Evolutionary conservation across 2,329 filamentous ascomycete species (phyloP), one percentile per base, ranked within the genome.

Genomic region (Calonectria ilicicola): DNA sequence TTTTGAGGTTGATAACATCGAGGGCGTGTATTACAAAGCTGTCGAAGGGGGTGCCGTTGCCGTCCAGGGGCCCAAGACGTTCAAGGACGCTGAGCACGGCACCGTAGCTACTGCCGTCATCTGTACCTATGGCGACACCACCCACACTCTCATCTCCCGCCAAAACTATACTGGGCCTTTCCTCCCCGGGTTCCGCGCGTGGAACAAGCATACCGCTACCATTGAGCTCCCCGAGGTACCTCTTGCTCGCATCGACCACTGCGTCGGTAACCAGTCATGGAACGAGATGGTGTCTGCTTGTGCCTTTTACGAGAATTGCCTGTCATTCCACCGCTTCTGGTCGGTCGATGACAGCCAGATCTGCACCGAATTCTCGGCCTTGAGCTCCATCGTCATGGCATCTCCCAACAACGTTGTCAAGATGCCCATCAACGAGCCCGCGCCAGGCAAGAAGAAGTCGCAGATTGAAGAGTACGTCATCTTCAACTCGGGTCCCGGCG

Each of bases 401-500:
- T 95, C 93, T 5, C 91, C 92, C 72, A 95, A 96, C 86, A 93
- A 96, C 70, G 84, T 93, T 5, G 95, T 98, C 85, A 98, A 98
- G 87, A 98, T 98, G 95, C 96, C 96, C 80, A 98, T 98, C 90
- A 98, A 98, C 87, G 96, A 98, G 86, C 96, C 96, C 2, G 96
- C 96, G 0, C 87, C 91, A 1, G 96, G 96, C 72, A 97, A 97
- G 87, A 96, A 95, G 85, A 94, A 95, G 84, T 95, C 92, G 14
- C 96, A 98, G 86, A 98, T 98, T 78, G 96, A 98, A 84, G 96
- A 98, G 86, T 96, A 93, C 82, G 92, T 98, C 77, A 89, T 94
- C 82, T 98, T 97, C 88, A 98, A 98, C 87, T 91, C 93, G 64
- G 96, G 96, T 1, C 88, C 96, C 0, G 96, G 96, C 58, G 95